Conservation (phyloP, 1,139 yeast genomes). For the Blastobotrys buckinghamii region DNA sequence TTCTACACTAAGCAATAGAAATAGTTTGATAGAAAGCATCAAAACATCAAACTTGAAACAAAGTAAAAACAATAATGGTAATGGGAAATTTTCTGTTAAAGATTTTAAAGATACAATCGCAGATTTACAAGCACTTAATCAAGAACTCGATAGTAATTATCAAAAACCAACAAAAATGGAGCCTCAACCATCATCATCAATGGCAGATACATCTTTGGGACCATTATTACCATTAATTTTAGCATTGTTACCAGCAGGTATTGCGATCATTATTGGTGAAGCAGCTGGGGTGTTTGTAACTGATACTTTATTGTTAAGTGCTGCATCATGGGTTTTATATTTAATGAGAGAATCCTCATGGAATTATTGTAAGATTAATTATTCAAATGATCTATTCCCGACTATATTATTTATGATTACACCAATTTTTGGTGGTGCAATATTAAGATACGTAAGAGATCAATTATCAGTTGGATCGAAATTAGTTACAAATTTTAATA, state of each 20-base stretch:
- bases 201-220: not conserved
- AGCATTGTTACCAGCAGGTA: slow-evolving; percentile 24
- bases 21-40: not conserved
- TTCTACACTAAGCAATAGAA: not conserved
- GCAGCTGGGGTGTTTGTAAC: slow-evolving; percentile 21
- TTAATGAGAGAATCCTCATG: slow-evolving; percentile 23
- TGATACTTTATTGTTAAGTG: slow-evolving; percentile 22
- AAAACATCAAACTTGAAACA: no score
- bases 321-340: slow-evolving; percentile 25
- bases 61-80: not conserved
- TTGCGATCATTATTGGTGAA: slow-evolving; percentile 21
- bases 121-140: not conserved
- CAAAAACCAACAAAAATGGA: not conserved
- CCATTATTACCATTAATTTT: slow-evolving; percentile 19
- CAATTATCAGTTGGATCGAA: slow-evolving; percentile 21
- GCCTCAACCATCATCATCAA: no score
- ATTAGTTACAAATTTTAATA: slow-evolving; percentile 23
- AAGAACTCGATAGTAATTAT: not conserved
- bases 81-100: not conserved
- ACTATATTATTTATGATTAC: slow-evolving; percentile 19
- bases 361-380: slow-evolving; percentile 15
- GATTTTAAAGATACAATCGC: not conserved
- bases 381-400: not conserved
- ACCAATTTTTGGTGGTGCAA: slow-evolving; percentile 23
- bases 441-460: slow-evolving; percentile 19